Conservation (phyloP, 2,329 filamentous ascomycete genomes). For the Graphiopsis chlorocephala region DNA sequence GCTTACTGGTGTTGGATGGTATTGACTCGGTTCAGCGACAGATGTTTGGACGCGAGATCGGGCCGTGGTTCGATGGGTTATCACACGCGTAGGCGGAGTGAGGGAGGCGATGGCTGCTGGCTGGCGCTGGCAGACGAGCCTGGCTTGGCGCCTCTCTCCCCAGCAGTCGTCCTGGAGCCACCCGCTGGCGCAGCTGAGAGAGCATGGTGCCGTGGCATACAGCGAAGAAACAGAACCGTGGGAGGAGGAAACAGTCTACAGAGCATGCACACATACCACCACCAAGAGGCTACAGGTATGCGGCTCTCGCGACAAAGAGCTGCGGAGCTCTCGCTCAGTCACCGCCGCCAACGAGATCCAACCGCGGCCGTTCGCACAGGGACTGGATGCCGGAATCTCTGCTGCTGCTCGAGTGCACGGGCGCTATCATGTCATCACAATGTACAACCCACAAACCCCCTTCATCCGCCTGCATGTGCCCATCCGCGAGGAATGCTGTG, state of each 20-base stretch:
- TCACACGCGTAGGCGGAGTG: conserved; percentile 2
- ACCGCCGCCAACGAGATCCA: conserved; percentile 3
- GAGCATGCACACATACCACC: background rate
- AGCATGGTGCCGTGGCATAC: background rate
- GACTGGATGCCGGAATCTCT: background rate
- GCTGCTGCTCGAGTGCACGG: background rate
- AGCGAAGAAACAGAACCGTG: background rate
- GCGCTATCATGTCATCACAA: conserved; percentile 7
- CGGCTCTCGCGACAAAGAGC: conserved; percentile 6
- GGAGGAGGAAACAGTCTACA: background rate
- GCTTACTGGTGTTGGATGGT: background rate
- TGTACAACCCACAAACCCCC: conserved; percentile 1
- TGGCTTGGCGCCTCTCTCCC: background rate
- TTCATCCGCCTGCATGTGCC: background rate
- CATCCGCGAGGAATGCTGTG: background rate
- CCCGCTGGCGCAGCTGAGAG: background rate
- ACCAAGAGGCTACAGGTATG: background rate
- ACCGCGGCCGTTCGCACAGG: conserved; percentile 1
- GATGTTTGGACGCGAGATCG: conserved; percentile 3
- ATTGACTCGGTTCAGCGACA: background rate
- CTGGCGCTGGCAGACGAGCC: background rate
- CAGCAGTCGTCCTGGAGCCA: background rate
- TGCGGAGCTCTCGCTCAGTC: conserved; percentile 6
- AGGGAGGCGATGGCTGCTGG: background rate
- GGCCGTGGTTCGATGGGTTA: conserved; percentile 2